A percentile compares a stretch with the other conserved stretches of the same genome.
These are phyloP conservation scores for Clitocybe nebularis DNA, from an alignment of 1,284 basidiomycete genomes.

Conservation along the genomic window DNA sequence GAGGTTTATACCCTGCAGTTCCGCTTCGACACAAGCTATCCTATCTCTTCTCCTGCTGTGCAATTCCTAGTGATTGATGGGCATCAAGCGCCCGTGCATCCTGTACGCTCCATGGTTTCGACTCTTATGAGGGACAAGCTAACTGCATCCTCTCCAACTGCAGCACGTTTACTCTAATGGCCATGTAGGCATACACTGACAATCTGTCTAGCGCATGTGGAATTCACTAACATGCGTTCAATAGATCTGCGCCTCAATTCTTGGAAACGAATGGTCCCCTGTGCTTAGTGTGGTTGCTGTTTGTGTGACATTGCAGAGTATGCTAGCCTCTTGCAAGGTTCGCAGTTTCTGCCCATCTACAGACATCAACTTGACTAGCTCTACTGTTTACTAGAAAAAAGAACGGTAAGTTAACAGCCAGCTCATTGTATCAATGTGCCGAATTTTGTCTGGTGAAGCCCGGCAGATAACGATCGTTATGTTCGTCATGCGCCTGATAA, in stretches of 20 bases:
- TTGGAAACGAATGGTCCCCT: constrained; percentile 84
- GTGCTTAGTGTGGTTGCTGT: constrained; percentile 75
- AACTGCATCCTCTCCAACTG: no score
- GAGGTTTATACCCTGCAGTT: constrained; percentile 76
- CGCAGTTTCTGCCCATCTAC: constrained; percentile 11
- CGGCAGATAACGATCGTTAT: constrained; percentile 77
- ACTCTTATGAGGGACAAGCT: no score
- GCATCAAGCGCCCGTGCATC: constrained; percentile 65
- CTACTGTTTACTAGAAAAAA: constrained; percentile 48
- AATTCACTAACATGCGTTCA: constrained; percentile 11
- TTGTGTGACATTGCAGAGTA: constrained; percentile 81
- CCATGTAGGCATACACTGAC: constrained; percentile 49
- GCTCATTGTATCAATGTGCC: not conserved
- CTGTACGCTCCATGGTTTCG: constrained; percentile 44
- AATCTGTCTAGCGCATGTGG: constrained; percentile 1
- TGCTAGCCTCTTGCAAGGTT: constrained; percentile 85
- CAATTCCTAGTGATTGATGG: constrained; percentile 69
- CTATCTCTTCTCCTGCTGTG: constrained; percentile 79
- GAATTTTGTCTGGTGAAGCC: constrained; percentile 38
- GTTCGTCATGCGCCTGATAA: constrained; percentile 76
- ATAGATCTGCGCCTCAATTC: constrained; percentile 81
- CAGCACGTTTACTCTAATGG: constrained; percentile 85
- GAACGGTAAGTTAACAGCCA: constrained; percentile 48
- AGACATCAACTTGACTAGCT: constrained; percentile 7
- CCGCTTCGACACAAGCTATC: constrained; percentile 71